Conservation (phyloP, 257 asterid genomes). For the Penstemon eatonii region DNA sequence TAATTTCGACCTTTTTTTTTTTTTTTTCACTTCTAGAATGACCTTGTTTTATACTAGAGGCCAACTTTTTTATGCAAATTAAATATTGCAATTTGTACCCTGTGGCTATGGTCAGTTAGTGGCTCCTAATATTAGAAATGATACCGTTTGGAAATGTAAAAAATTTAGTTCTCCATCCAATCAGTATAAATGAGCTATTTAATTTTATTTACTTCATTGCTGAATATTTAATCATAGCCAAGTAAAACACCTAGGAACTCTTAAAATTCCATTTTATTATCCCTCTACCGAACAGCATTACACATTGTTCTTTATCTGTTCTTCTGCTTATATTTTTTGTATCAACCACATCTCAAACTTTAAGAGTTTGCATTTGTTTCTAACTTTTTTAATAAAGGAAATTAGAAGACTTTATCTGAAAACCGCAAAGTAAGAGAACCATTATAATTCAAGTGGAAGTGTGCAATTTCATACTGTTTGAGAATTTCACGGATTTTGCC, state of each 20-base stretch:
- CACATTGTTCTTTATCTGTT: not conserved
- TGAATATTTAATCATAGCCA: not conserved
- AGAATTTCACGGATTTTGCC: not conserved
- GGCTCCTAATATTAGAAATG: slow-evolving; percentile 6
- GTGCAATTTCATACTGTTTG: too few species aligned
- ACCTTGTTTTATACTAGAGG: slow-evolving; percentile 3
- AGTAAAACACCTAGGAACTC: not conserved
- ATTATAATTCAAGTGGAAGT: too few species aligned
- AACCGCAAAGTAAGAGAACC: not conserved
- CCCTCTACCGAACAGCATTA: too few species aligned
- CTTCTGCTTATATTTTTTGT: slow-evolving; percentile 5
- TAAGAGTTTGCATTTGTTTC: not conserved
- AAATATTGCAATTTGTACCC: not conserved
- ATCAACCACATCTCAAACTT: not conserved
- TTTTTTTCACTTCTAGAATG: slow-evolving; percentile 9
- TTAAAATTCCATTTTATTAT: not conserved
- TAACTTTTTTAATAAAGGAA: not conserved
- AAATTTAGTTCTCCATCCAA: not conserved
- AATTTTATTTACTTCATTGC: not conserved
- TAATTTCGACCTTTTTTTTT: slow-evolving; percentile 23
- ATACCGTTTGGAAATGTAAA: not conserved
- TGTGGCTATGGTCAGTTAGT: not conserved
- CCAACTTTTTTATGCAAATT: not conserved
- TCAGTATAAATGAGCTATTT: not conserved
- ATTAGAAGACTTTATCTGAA: not conserved